Conservation (phyloP, 2,329 filamentous ascomycete genomes). For the Curvularia lunata region DNA sequence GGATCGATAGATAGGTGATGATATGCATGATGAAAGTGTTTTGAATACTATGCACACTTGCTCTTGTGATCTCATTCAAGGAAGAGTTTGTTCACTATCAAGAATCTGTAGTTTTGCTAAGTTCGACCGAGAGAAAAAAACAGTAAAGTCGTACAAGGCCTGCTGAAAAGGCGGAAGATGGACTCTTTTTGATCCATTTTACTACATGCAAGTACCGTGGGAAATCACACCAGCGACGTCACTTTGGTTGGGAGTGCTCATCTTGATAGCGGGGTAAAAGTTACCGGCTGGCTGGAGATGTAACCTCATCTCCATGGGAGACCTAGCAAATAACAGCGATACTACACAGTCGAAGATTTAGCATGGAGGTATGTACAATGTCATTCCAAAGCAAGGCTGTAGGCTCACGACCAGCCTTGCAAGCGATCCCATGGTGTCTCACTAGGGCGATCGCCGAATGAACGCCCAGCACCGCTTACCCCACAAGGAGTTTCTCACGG, state of each 20-base stretch:
- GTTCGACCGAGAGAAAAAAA: background rate
- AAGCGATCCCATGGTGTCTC: slow-evolving; percentile 5
- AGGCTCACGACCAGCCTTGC: slow-evolving; percentile 8
- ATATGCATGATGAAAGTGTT: slow-evolving; percentile 3
- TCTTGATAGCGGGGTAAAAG: slow-evolving; percentile 37
- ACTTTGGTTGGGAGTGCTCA: slow-evolving; percentile 18
- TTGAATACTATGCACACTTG: background rate
- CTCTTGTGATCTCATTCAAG: background rate
- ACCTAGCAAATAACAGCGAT: background rate
- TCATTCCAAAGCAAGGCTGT: background rate
- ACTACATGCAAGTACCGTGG: background rate
- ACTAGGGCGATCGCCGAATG: slow-evolving; percentile 1
- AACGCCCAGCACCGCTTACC: slow-evolving; percentile 16
- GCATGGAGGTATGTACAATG: background rate
- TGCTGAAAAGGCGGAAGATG: background rate
- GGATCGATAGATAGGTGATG: background rate
- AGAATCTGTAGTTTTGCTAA: background rate
- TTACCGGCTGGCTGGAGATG: slow-evolving; percentile 17
- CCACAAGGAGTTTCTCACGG: slow-evolving; percentile 14
- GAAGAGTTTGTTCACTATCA: background rate
- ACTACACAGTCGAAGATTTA: background rate
- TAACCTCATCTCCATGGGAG: slow-evolving; percentile 1
- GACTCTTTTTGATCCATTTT: background rate
- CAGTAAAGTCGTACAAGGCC: background rate
- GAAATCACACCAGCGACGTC: slow-evolving; percentile 22